phyloP scores from a whole-genome alignment of 179 eudicot species.

The Spinacia oleracea region DNA sequence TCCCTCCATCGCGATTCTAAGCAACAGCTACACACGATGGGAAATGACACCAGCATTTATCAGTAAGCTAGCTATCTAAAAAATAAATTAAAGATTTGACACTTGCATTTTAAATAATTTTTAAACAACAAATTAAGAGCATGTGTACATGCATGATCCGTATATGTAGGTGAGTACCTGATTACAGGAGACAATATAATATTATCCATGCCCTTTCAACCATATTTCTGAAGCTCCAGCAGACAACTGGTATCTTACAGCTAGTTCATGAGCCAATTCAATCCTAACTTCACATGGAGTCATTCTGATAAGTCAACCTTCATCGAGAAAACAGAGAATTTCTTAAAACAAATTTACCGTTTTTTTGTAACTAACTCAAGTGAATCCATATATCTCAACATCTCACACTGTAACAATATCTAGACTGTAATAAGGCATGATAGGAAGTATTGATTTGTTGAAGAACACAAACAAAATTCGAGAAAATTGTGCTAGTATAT shows the following conservation, averaged over 20 bases:
- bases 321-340: background rate
- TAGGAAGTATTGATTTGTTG: background rate
- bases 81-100: no score
- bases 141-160: background rate
- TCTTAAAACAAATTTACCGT: background rate
- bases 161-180: background rate
- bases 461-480: background rate
- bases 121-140: background rate
- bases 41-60: background rate
- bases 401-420: background rate
- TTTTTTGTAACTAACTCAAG: background rate
- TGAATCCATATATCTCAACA: background rate
- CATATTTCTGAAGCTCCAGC: background rate
- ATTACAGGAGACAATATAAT: background rate
- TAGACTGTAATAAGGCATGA: background rate
- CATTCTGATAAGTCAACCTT: background rate
- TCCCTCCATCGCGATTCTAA: background rate
- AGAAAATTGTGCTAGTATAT: background rate
- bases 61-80: no score
- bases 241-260: conserved; percentile 6
- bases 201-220: background rate
- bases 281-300: background rate
- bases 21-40: background rate
- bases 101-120: background rate
- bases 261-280: background rate